Evolutionary conservation across 2,329 filamentous ascomycete genomes (phyloP), one percentile per base, ranked within the genome.

Genomic region (Xylariaceae sp.): DNA sequence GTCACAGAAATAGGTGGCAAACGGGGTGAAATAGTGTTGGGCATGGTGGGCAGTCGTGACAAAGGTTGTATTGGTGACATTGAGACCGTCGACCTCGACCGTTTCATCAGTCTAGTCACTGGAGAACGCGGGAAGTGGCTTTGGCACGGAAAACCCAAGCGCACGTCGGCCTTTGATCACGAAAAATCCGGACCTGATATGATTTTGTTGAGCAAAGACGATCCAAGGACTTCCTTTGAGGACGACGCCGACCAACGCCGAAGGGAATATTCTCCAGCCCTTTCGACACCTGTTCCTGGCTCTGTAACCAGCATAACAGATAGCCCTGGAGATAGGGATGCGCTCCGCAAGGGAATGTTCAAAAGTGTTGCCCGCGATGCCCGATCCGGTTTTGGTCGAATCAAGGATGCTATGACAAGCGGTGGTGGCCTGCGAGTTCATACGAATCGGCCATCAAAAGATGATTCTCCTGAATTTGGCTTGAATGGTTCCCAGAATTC

Each of bases 1-100:
- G 89, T 97, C 51, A 92, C 89, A 15, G 94, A 97, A 74, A 85
- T 99, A 45, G 91, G 91, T 66, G 93, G 94, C 11, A 96, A 97
- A 72, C 88, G 93, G 56, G 92, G 92, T 52, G 93, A 97, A 73
- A 89, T 97, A 76, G 88, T 97, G 51, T 91, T 96, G 79, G 92
- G 91, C n/a, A 95, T 96, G 80, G 92, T 96, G 4, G 89, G 87
- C 45, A 86, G 89, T 30, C 86, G 88, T 52, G 92, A 96, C 67
- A 95, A 95, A 74, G 90, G 87, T 58, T 90, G 91, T 2, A 92
- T 97, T 65, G 89, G 90, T 3, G 93, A 97, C 68, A 87, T 97
- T 42, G 94, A 99, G 75, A 97, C 92, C 0, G 80, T 91, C 8
- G 92, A 97, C 69, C 85, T 97, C 56, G 92, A 96, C 67, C 86